These are phyloP conservation scores for Aspergillus piperis DNA, from an alignment of 2,329 filamentous ascomycete species.

Conservation along the genomic window DNA sequence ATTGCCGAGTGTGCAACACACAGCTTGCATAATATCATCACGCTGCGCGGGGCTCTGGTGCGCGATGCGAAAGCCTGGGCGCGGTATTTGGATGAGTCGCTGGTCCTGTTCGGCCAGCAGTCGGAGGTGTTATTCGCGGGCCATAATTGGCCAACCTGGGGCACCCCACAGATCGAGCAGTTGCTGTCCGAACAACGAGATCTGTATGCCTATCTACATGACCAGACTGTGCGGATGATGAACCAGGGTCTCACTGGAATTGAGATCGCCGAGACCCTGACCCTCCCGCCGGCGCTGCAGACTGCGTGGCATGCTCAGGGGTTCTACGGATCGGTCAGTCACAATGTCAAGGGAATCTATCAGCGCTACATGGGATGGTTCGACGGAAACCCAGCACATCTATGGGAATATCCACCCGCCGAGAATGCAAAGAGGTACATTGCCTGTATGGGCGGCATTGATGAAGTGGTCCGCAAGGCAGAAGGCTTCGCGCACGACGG, in stretches of 20 bases:
- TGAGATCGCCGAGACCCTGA: constrained; percentile 45
- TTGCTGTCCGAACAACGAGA: constrained; percentile 42
- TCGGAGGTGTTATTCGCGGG: constrained; percentile 41
- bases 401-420: constrained; percentile 41
- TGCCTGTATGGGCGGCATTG: constrained; percentile 40
- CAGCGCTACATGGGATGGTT: constrained; percentile 38
- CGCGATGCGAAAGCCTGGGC: constrained; percentile 46
- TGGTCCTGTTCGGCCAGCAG: constrained; percentile 36
- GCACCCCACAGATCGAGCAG: constrained; percentile 24
- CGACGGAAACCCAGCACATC: constrained; percentile 36
- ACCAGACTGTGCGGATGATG: constrained; percentile 44
- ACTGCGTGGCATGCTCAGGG: constrained; percentile 35
- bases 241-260: constrained; percentile 40
- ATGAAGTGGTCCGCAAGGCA: constrained; percentile 33
- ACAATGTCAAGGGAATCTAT: constrained; percentile 46
- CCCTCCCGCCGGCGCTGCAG: constrained; percentile 36
- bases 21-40: constrained; percentile 46
- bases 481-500: constrained; percentile 28
- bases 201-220: constrained; percentile 44
- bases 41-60: constrained; percentile 45
- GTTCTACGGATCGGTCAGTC: constrained; percentile 42
- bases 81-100: constrained; percentile 42
- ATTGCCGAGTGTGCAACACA: constrained; percentile 45
- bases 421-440: constrained; percentile 41
- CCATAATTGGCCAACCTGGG: constrained; percentile 50